These are phyloP conservation scores for Coemansia sp. DNA, from an alignment of 192 early-diverging fungal species.

Conservation along the genomic window DNA sequence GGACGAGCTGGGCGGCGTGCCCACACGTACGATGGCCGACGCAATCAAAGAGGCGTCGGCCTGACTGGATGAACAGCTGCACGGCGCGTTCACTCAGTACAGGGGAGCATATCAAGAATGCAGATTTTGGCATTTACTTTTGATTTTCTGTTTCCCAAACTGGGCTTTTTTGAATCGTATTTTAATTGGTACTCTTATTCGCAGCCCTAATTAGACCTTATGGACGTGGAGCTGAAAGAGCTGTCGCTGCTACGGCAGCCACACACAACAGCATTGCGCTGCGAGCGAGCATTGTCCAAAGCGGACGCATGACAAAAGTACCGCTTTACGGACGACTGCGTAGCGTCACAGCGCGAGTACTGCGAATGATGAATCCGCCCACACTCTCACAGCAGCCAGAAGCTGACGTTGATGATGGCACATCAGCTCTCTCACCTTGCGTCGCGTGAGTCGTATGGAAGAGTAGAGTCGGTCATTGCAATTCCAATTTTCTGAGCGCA, in stretches of 20 bases:
- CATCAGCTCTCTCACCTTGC: constrained; percentile 30
- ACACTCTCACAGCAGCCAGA: constrained; percentile 29
- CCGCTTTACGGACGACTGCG: constrained; percentile 54
- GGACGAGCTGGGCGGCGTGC: constrained; percentile 56
- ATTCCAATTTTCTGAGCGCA: constrained; percentile 51
- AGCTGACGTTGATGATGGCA: constrained; percentile 21
- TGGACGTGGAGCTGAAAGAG: neutral
- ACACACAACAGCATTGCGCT: neutral
- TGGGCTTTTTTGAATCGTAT: too few relatives aligned
- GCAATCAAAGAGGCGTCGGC: constrained; percentile 35
- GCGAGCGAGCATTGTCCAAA: constrained; percentile 21
- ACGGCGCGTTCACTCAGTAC: too few relatives aligned
- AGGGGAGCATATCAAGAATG: too few relatives aligned
- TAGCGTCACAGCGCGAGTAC: constrained; percentile 44
- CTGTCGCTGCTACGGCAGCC: constrained; percentile 5
- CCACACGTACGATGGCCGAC: constrained; percentile 35
- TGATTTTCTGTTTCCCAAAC: too few relatives aligned
- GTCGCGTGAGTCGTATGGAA: constrained; percentile 23
- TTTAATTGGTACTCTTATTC: too few relatives aligned
- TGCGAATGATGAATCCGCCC: constrained; percentile 49
- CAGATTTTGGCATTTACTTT: too few relatives aligned
- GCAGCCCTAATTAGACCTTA: neutral
- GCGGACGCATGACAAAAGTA: constrained; percentile 51
- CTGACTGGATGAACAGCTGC: neutral
- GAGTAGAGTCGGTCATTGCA: constrained; percentile 33